Base-by-base conservation (phyloP, 2,329 filamentous ascomycete species). In the Ceratocystis colombiana region DNA sequence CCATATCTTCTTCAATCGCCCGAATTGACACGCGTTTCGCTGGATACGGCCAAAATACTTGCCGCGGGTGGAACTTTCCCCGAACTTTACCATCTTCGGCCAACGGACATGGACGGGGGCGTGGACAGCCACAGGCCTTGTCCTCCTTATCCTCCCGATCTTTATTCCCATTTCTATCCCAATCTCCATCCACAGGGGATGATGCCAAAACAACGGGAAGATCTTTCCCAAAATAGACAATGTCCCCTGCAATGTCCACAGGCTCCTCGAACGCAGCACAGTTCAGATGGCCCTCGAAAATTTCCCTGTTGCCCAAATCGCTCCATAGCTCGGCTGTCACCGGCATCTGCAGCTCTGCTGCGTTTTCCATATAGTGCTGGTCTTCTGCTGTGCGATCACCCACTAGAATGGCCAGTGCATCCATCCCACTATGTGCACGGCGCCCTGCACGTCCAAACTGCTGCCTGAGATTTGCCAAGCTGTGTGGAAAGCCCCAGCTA, bases 231-330 rank as follows among this genome's bases (percentile, higher is more conserved):
- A 99, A 96, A 74, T 95, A 99, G 22, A 78, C 73, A 1, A 78
- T 77, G 73, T 99, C 94, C 69, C 89, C 83, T 28, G 82, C 82
- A 0, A 90, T 84, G n/a, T 84, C 83, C 67, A 99, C 89, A 0
- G 94, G 93, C 87, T 96, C 92, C 73, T 99, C 94, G 72, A 89
- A 88, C 1, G 94, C 94, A 0, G 94, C 94, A 72, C 94, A 99
- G 75, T 99, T 94, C 5, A 99, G 80, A 72, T 99, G 94, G 0
- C 92, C 93, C 78, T 97, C 94, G 0, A 94, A 80, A 5, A 96
- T 88, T 3, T 97, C 83, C 78, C 96, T 85, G 70, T 96, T 97
- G 59, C 87, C 82, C n/a, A 99, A 78, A 73, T 99, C 94, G 3
- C 97, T 88, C 72, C 94, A 91, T 1, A 97, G 79, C 73, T 90